Evolutionary conservation across 768 basidiomycete species (phyloP).

Genomic region (Chalciporus sphaerocephalus): DNA sequence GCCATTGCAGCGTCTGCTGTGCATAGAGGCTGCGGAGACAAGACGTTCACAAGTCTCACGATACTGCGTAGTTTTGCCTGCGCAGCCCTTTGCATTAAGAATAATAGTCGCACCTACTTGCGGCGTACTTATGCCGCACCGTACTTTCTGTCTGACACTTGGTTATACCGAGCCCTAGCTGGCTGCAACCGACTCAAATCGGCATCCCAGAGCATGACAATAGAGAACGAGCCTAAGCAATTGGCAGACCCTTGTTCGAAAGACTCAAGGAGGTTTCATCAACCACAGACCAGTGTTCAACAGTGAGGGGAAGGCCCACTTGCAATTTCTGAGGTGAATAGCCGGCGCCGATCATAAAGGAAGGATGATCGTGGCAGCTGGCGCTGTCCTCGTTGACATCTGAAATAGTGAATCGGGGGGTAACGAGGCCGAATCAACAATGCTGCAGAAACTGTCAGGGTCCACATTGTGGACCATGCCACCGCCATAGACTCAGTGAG

Average conservation of each 20-base stretch:
- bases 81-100: no score
- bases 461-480: background rate
- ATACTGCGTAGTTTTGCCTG: background rate
- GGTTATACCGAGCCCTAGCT: no score
- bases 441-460: background rate
- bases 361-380: constrained; percentile 25
- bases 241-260: background rate
- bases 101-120: no score
- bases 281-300: background rate
- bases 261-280: background rate
- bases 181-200: no score
- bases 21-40: background rate
- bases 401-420: background rate
- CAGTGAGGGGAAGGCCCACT: background rate
- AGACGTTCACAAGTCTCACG: background rate
- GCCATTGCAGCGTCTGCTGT: background rate
- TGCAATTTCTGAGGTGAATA: constrained; percentile 5
- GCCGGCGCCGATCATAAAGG: constrained; percentile 24
- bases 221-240: background rate
- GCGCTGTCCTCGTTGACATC: constrained; percentile 15
- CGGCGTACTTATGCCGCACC: no score
- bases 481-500: background rate
- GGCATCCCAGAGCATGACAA: no score
- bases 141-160: no score
- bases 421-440: background rate